phyloP scores from a whole-genome alignment of 2,329 filamentous ascomycete genomes.

The Botrytis fabae region DNA sequence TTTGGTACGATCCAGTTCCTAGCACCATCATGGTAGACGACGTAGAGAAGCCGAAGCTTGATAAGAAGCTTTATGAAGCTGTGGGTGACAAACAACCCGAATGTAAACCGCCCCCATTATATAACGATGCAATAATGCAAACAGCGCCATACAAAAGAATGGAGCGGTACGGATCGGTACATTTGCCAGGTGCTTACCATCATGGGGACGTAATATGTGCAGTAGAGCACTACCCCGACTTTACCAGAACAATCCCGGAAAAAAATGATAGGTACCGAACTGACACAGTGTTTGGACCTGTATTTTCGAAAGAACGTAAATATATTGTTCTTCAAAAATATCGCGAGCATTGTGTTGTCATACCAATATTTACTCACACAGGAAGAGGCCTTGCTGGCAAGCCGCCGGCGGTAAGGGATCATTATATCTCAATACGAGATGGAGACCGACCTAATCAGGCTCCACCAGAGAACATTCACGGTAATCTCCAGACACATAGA shows the following conservation, averaged over 20 bases:
- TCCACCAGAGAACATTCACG: background rate
- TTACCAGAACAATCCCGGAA: background rate
- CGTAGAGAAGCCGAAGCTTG: background rate
- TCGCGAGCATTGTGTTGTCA: background rate
- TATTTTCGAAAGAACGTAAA: background rate
- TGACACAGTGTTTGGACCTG: background rate
- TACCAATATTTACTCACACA: slow-evolving; percentile 9
- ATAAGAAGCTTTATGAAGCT: slow-evolving; percentile 1
- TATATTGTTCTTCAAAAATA: background rate
- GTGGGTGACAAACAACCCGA: background rate
- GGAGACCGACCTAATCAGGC: background rate
- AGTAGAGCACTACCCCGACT: background rate
- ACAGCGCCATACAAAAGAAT: background rate
- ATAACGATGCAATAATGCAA: background rate
- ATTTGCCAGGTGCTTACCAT: background rate
- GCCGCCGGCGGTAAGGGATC: background rate
- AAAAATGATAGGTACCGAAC: background rate
- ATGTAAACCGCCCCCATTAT: background rate
- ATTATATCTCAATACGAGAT: background rate
- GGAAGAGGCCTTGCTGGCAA: background rate
- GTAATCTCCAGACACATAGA: background rate
- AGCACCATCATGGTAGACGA: background rate
- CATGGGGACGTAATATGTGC: background rate
- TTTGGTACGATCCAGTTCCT: background rate
- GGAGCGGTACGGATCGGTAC: background rate